phyloP scores from a whole-genome alignment of 176 grass and related monocot species.

The Avena sativa region DNA sequence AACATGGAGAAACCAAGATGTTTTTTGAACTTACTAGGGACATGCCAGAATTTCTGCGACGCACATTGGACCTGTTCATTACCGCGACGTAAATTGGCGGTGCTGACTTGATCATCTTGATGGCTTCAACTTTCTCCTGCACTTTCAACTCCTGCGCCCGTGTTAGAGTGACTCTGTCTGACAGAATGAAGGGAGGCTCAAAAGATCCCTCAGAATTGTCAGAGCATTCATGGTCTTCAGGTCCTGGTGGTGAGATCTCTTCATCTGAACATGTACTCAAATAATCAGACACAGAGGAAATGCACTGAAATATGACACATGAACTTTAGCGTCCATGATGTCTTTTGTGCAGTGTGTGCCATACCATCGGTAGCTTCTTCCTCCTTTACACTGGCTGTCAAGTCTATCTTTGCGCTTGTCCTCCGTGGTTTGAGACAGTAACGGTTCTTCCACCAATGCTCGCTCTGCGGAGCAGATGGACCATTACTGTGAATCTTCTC shows the following conservation, averaged over 20 bases:
- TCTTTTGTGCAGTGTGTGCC: not conserved
- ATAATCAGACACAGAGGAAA: not conserved
- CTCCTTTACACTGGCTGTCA: not conserved
- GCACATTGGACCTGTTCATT: slow-evolving; percentile 22
- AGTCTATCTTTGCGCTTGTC: not conserved
- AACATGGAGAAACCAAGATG: not conserved
- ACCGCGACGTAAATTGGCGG: slow-evolving; percentile 33
- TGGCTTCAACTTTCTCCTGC: slow-evolving; percentile 19
- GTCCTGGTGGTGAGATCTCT: not conserved
- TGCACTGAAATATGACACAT: not conserved
- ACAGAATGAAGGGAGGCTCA: not conserved
- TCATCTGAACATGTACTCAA: slow-evolving; percentile 1
- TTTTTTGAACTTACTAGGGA: not conserved
- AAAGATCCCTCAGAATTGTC: not conserved
- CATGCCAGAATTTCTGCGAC: not conserved
- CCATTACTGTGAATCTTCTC: not conserved
- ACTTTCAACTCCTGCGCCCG: slow-evolving; percentile 36
- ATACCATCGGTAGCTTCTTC: slow-evolving; percentile 29
- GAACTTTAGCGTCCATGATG: not conserved
- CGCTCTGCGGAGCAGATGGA: not conserved
- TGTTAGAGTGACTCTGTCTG: not conserved
- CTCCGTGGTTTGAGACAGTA: not conserved
- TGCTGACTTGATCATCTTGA: slow-evolving; percentile 1
- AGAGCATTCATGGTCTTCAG: not conserved
- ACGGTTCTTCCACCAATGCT: too few relatives aligned